Conservation (phyloP, 2,329 filamentous ascomycete species). For the Penicillium concentricum region DNA sequence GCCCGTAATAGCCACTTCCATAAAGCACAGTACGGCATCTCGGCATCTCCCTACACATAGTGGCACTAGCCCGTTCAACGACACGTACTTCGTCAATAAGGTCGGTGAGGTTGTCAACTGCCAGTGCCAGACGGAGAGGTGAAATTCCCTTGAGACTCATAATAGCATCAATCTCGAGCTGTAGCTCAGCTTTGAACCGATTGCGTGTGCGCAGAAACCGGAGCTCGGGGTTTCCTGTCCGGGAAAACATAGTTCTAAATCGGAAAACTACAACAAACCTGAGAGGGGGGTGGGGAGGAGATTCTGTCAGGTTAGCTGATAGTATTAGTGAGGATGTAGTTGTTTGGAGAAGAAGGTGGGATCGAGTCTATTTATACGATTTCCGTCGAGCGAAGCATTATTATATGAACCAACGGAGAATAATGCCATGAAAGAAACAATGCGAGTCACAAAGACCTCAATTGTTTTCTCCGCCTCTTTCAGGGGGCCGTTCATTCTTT, state of each 20-base stretch:
- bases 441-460: background rate
- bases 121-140: background rate
- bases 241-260: background rate
- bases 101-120: background rate
- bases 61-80: background rate
- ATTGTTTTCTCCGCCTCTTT: background rate
- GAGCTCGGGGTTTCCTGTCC: background rate
- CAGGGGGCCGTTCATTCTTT: background rate
- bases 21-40: background rate
- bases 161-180: background rate
- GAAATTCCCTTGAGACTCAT: background rate
- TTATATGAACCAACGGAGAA: background rate
- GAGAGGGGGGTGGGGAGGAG: too few species aligned
- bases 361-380: background rate
- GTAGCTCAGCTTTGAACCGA: background rate
- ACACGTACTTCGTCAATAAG: background rate
- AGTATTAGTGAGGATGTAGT: too few species aligned
- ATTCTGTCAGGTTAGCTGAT: background rate
- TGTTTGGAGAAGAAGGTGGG: background rate
- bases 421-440: background rate
- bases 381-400: background rate
- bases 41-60: background rate
- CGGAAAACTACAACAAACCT: background rate
- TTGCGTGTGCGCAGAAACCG: background rate
- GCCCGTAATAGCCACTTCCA: background rate